phyloP scores from a whole-genome alignment of 345 rosid genomes.

The Eucalyptus marginata region DNA sequence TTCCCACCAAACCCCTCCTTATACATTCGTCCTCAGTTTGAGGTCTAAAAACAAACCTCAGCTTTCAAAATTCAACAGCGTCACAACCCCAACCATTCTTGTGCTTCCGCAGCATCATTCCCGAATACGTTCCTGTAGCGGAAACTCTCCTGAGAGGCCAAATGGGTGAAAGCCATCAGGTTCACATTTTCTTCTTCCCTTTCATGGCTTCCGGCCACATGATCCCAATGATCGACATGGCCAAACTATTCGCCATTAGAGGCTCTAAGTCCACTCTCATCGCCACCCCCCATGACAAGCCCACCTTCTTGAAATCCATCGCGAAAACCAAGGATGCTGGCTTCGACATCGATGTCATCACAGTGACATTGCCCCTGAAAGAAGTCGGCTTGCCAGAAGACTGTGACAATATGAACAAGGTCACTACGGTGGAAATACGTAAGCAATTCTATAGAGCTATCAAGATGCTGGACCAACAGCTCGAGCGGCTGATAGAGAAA shows the following conservation, averaged over 20 bases:
- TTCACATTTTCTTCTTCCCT: conserved; percentile 22
- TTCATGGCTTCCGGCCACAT: conserved; percentile 19
- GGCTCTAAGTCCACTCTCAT: conserved; percentile 1
- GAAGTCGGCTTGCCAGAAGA: conserved; percentile 14
- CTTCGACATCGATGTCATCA: conserved; percentile 1
- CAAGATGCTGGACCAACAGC: conserved; percentile 3
- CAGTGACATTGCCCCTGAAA: conserved; percentile 2
- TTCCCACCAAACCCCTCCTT: neutral
- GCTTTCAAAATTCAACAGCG: neutral
- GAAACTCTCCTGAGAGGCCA: neutral
- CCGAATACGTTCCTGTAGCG: neutral
- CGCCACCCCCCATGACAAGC: conserved; percentile 11
- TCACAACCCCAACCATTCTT: neutral
- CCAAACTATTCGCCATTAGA: conserved; percentile 14
- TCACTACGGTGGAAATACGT: neutral
- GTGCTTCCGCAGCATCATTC: neutral
- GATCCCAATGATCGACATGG: conserved; percentile 28
- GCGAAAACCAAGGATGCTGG: neutral
- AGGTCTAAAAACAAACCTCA: neutral
- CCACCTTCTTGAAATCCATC: neutral
- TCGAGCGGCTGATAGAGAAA: neutral
- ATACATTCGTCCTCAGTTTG: neutral
- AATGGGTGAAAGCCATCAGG: neutral
- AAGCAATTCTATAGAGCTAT: neutral
- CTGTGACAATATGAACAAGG: neutral